A percentile compares a stretch with the other conserved stretches of the same genome.
Evolutionary conservation across 768 basidiomycete genomes (phyloP).

Genomic region (Tricholoma flavovirens): DNA sequence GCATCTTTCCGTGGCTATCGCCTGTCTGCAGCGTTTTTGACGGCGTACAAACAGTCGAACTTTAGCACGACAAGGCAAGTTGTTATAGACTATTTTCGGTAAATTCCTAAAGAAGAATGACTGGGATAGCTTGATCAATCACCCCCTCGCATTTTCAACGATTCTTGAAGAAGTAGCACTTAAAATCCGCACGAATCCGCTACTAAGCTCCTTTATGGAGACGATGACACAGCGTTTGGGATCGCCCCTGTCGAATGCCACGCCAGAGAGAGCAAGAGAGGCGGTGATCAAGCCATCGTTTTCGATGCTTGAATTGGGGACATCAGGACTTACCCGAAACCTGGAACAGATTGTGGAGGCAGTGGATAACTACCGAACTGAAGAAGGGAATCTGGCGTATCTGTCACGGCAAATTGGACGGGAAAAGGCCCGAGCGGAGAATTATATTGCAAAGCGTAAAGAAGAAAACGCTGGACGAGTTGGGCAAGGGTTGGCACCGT

Average conservation of each 20-base stretch:
- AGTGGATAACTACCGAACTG: constrained; percentile 80
- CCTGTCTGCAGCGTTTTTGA: constrained; percentile 72
- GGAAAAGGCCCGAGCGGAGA: constrained; percentile 75
- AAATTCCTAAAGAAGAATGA: constrained; percentile 15
- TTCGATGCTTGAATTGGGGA: constrained; percentile 65
- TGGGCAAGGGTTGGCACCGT: constrained; percentile 76
- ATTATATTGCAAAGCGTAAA: constrained; percentile 75
- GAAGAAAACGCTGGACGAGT: constrained; percentile 81
- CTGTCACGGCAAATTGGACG: constrained; percentile 82
- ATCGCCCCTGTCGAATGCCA: constrained; percentile 30
- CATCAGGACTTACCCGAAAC: constrained; percentile 63
- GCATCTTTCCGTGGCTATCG: constrained; percentile 87
- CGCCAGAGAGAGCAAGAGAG: constrained; percentile 32
- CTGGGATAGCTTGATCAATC: constrained; percentile 72
- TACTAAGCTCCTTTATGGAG: constrained; percentile 74
- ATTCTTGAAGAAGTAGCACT: constrained; percentile 85
- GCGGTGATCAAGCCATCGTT: constrained; percentile 55
- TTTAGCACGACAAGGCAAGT: constrained; percentile 81
- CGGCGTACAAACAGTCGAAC: constrained; percentile 75
- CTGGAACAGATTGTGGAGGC: constrained; percentile 83
- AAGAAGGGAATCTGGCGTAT: constrained; percentile 91
- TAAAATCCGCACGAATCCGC: constrained; percentile 75
- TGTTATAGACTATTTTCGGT: constrained; percentile 7
- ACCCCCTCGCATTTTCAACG: constrained; percentile 78
- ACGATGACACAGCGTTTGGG: constrained; percentile 47